Evolutionary conservation across 345 rosid genomes (phyloP).

Genomic region (Murraya koenigii): DNA sequence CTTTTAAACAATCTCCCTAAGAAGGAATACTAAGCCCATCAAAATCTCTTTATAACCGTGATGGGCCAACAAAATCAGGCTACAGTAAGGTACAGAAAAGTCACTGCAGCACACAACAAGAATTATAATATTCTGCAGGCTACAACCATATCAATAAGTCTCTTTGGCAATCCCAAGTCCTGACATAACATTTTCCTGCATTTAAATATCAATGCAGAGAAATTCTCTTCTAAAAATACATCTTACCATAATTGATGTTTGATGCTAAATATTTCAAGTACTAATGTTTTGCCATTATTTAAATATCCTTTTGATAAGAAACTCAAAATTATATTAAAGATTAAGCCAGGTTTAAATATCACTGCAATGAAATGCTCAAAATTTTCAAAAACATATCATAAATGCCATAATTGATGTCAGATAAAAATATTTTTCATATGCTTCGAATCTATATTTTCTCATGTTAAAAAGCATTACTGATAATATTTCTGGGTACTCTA

Average conservation of each 20-base stretch:
- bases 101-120: neutral
- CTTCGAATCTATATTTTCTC: neutral
- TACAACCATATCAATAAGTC: neutral
- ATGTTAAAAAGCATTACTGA: neutral
- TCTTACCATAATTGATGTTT: neutral
- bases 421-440: neutral
- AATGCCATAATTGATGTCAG: neutral
- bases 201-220: neutral
- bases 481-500: neutral
- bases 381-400: neutral
- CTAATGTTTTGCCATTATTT: neutral
- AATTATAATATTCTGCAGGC: neutral
- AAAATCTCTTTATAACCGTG: neutral
- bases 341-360: neutral
- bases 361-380: neutral
- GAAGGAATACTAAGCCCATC: neutral
- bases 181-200: neutral
- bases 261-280: neutral
- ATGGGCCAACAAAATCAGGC: neutral
- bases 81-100: neutral
- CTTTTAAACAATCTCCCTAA: neutral
- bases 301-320: neutral
- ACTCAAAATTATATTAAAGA: no score
- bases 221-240: neutral
- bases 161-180: neutral